Evolutionary conservation across 352 stramenopile genomes (phyloP), one percentile per base, ranked within the genome.

Genomic region (Pythium oligandrum): DNA sequence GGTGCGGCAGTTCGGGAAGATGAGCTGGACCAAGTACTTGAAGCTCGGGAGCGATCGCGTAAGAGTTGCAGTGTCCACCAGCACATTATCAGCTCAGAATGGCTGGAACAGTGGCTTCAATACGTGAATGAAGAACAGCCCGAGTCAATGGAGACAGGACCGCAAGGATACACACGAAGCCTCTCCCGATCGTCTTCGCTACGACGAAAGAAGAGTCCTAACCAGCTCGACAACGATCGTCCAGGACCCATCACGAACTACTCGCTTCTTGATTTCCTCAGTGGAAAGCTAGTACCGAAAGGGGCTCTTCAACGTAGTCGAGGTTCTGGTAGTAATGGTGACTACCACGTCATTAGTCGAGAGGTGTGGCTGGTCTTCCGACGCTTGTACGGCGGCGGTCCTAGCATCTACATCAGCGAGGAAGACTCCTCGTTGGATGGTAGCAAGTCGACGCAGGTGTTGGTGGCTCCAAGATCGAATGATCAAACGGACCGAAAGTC

Each of bases 231-330:
- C n/a, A 49, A 64, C 40, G 48, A 49, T 26, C 68, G 73, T 48
- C 78, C 78, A 1, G 78, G 78, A 8, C 76, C 72, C 2, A 77
- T 89, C 37, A 44, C 78, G 0, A 89, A 89, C 53, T 89, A 89
- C 47, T 40, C 54, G n/a, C 51, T 89, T 34, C 64, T 89, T 6
- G 64, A 86, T 37, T 89, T 87, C 56, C 74, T 82, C 4, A 85
- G 75, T 53, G 78, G 78, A 2, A 70, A 80, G 50, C 62, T 89
- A 4, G 53, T 85, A 0, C 60, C 75, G 0, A 85, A 77, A 48
- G 35, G 68, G 9, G 59, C 61, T 4, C 47, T 88, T 4, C 57
- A 66, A 49, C 66, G 70, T 51, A 82, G 73, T 48, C 68, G 61
- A 57, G 73, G 66, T 11, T 75, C 55, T 26, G 54, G 69, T 9